Evolutionary conservation across 495 filamentous ascomycete species (phyloP), one percentile per base, ranked within the genome.

Genomic region (Paragyromitra xinjiangensis): DNA sequence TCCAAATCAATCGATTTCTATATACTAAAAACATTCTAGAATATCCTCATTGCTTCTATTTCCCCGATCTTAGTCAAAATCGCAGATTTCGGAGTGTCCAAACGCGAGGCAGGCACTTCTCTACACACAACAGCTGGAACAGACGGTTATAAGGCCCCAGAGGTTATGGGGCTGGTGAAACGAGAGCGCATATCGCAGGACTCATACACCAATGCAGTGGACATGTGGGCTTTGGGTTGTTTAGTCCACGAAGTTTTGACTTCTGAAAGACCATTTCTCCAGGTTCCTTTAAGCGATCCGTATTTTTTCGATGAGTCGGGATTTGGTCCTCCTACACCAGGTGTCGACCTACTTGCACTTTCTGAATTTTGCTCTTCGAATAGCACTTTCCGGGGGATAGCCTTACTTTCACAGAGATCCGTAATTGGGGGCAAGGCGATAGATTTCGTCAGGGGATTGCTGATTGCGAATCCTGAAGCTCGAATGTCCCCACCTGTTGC

Each of bases 141-240:
- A 64, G 6, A 6, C 24, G 62, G 37, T 5, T 64, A 64, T 44
- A 19, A 6, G 11, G 62, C 62, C 0, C 62, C 62, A 12, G 62
- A 64, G 24, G 9, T 64, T 12, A 2, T 64, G 39, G 16, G 39
- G 5, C 5, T 64, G 8, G 14, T 64, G 16, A 6, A n/a, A 11
- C 62, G 34, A 59, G 55, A 16, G 55, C 16, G 4, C 1, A 29
- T 26, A n/a, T 4, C 24, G 4, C 55, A 37, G 4, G 34, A 59
- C 37, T 37, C 29, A 7, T 59, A 59, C n/a, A 59, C 55, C 2
- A 59, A 59, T 14, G 55, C 55, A 6, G 55, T 29, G 16, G 55
- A 59, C 16, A 59, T 59, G 55, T 59, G 55, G 55, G 26, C 55
- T 26, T 59, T 59, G 9, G 55, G 55, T n/a, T 59, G 26, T 37